These are phyloP conservation scores for Aspergillus sp. DNA, from an alignment of 2,329 filamentous ascomycete genomes.

Conservation along the genomic window DNA sequence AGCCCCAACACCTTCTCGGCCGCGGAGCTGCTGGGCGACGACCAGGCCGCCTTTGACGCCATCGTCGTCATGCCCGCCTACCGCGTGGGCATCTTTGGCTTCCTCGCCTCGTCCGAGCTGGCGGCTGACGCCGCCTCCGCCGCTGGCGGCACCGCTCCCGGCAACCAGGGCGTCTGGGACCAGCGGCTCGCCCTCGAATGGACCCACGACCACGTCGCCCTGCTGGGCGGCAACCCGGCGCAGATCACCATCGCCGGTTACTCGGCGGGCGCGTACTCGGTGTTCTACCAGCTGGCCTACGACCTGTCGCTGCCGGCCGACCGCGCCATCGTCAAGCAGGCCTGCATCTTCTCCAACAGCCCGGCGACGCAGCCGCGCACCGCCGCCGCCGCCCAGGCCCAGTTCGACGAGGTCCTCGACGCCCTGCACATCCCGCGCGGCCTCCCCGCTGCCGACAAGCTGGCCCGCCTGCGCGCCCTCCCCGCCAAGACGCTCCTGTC, in stretches of 20 bases:
- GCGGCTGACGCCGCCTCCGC: conserved; percentile 38
- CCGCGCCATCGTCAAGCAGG: conserved; percentile 50
- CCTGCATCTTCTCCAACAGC: conserved; percentile 55
- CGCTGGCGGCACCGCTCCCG: conserved; percentile 37
- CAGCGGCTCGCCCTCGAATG: conserved; percentile 57
- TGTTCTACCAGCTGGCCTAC: conserved; percentile 58
- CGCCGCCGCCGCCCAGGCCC: conserved; percentile 46
- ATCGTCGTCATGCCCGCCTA: conserved; percentile 58
- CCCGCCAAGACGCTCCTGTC: conserved; percentile 42
- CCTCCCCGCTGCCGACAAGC: conserved; percentile 44
- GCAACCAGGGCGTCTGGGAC: conserved; percentile 59
- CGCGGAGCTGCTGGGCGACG: conserved; percentile 47
- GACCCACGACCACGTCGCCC: conserved; percentile 51
- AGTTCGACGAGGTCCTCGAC: conserved; percentile 52
- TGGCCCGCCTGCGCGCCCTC: conserved; percentile 44
- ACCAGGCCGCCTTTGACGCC: conserved; percentile 43
- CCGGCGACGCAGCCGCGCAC: conserved; percentile 54
- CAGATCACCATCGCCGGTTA: conserved; percentile 58
- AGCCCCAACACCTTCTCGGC: conserved; percentile 49
- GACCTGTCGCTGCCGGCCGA: conserved; percentile 51
- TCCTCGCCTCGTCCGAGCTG: conserved; percentile 52
- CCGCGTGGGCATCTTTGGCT: conserved; percentile 57
- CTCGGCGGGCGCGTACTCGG: conserved; percentile 55
- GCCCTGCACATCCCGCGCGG: conserved; percentile 44
- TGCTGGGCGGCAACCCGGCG: conserved; percentile 51